Conservation (phyloP, 805 yeast species). For the Suhomyces sp. region DNA sequence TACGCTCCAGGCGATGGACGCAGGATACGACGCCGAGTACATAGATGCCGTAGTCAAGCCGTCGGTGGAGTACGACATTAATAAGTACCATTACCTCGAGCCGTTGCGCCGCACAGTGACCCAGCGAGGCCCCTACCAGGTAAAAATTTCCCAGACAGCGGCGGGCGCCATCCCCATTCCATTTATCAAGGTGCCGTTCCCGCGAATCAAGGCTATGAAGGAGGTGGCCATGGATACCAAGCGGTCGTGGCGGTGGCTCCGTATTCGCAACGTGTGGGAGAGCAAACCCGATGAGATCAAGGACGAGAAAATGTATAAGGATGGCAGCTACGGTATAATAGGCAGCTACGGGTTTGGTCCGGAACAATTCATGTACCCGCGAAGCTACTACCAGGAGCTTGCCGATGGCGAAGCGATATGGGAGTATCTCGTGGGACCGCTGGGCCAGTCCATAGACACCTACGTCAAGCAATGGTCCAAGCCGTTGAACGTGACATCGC, state of each 20-base stretch:
- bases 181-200: constrained; percentile 25
- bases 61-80: constrained; percentile 31
- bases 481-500: constrained; percentile 9
- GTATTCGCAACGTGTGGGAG: constrained; percentile 32
- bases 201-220: constrained; percentile 14
- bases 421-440: constrained; percentile 25
- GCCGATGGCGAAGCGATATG: constrained; percentile 33
- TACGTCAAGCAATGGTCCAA: constrained; percentile 8
- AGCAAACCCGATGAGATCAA: constrained; percentile 10
- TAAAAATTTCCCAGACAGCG: constrained; percentile 25
- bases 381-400: constrained; percentile 22
- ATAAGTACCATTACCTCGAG: constrained; percentile 22
- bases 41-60: constrained; percentile 33
- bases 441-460: not conserved
- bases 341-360: constrained; percentile 27
- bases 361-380: constrained; percentile 29
- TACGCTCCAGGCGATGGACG: constrained; percentile 14
- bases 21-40: constrained; percentile 32
- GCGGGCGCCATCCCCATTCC: constrained; percentile 33
- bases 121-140: constrained; percentile 36
- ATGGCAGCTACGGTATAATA: constrained; percentile 30
- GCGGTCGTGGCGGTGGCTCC: constrained; percentile 21
- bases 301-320: constrained; percentile 13
- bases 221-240: constrained; percentile 32
- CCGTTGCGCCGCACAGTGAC: constrained; percentile 20